Conservation (phyloP, 2,329 filamentous ascomycete genomes). For the Aureobasidium sp. region DNA sequence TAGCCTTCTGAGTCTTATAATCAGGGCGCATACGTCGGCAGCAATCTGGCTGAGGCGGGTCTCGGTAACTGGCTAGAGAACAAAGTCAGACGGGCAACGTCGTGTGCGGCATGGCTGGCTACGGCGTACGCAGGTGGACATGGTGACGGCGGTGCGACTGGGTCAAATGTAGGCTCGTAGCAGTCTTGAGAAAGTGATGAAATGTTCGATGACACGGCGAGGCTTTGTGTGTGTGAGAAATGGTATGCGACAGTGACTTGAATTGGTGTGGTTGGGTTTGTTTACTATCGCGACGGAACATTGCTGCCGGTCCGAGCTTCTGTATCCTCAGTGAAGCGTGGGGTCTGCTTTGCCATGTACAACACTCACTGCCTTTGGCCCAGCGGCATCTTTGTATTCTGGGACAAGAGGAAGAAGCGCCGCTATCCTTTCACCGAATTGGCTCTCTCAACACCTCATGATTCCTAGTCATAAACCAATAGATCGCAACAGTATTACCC, state of each 20-base stretch:
- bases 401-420: no score
- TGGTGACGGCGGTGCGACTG: not conserved
- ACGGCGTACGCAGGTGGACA: conserved; percentile 7
- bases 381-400: not conserved
- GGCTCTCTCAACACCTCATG: not conserved
- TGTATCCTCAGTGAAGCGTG: not conserved
- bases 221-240: not conserved
- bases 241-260: not conserved
- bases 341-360: not conserved
- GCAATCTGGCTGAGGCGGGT: conserved; percentile 79
- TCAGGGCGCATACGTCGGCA: conserved; percentile 53
- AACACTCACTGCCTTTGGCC: not conserved
- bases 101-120: not conserved
- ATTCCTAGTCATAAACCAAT: not conserved
- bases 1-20: not conserved
- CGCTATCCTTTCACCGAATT: no score
- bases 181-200: not conserved
- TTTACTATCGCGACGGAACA: conserved; percentile 6
- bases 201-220: not conserved
- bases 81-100: conserved; percentile 5
- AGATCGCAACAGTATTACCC: no score
- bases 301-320: conserved; percentile 1
- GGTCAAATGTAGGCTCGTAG: not conserved
- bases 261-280: not conserved
- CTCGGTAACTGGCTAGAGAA: conserved; percentile 61